Evolutionary conservation across 2,329 filamentous ascomycete species (phyloP).

Genomic region (Fonsecaea pugnacius): DNA sequence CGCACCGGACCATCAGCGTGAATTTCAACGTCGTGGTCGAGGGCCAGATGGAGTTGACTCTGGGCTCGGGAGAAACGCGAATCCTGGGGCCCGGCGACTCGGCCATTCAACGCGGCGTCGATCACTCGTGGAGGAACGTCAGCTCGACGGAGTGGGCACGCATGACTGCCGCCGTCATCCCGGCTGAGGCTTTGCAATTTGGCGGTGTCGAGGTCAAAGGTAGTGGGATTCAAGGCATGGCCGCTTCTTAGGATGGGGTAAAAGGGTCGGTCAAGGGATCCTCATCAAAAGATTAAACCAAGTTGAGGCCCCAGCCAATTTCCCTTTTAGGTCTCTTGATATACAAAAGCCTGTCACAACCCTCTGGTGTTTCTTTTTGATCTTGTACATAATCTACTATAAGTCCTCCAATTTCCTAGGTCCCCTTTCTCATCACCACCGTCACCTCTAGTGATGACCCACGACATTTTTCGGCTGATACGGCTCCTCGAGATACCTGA

Average conservation of each 20-base stretch:
- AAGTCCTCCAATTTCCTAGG: too few relatives aligned
- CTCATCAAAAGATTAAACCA: neutral
- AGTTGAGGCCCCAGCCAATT: neutral
- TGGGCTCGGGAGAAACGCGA: conserved; percentile 56
- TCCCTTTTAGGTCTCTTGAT: neutral
- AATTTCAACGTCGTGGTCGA: conserved; percentile 61
- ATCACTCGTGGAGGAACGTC: conserved; percentile 46
- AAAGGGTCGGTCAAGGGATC: neutral
- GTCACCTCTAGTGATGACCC: conserved; percentile 44
- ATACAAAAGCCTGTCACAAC: neutral
- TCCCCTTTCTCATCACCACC: neutral
- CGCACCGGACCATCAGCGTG: conserved; percentile 59
- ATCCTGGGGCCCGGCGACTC: conserved; percentile 56
- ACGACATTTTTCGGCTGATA: conserved; percentile 46
- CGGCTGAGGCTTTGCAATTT: conserved; percentile 9
- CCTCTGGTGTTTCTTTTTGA: neutral
- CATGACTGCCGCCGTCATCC: conserved; percentile 12
- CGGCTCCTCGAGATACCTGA: conserved; percentile 55
- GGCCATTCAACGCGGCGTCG: conserved; percentile 56
- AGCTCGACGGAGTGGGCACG: conserved; percentile 32
- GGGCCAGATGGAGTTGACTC: conserved; percentile 55
- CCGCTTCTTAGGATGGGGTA: neutral
- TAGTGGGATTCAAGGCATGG: neutral
- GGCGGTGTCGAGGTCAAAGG: neutral
- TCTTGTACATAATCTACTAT: neutral